Evolutionary conservation across 2,329 filamentous ascomycete species (phyloP), one percentile per base, ranked within the genome.

Genomic region (Colletotrichum noveboracense): DNA sequence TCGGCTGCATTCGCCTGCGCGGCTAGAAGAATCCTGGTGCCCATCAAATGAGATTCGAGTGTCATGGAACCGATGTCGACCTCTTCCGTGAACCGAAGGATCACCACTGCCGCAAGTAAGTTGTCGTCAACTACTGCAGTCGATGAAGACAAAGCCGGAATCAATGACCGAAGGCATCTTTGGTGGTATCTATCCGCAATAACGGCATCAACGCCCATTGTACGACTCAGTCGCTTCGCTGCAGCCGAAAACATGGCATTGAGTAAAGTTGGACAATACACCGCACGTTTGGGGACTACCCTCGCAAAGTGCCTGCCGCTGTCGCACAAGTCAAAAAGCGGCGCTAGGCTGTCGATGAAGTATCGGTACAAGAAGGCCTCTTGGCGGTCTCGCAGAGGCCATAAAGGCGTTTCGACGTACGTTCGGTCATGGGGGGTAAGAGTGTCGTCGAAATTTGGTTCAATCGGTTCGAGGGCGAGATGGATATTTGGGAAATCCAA

Each of bases 21-120:
- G 2, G 80, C 80, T 3, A 82, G 77, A 26, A 82, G 80, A 2
- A 81, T 78, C 24, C 80, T 75, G 2, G 80, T 82, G 4, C 81
- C 81, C 34, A 82, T 77, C 18, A 82, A 80, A 56, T 82, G 81
- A 0, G 77, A 82, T 14, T 82, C 80, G 24, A 70, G 74, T n/a
- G 56, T 36, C 21, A 68, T 68, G 12, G 74, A 55, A 12, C 70
- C 67, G 16, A 66, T 71, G 55, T 77, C 74, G 4, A 82, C 71
- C 32, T 82, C 81, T 65, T 82, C 81, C 75, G 81, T 80, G 9
- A 78, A 81, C 3, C 81, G 80, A 8, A 82, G 80, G 24, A 82
- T 80, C 12, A 82, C 80, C 21, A 82, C 80, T 3, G 80, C 81
- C 1, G 81, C 79, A 7, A 82, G 43, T 7, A 82, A 71, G 16